A percentile compares a stretch with the other conserved stretches of the same genome.
Evolutionary conservation across 1,139 yeast genomes (phyloP).

Genomic region (Debaryomyces fabryi): DNA sequence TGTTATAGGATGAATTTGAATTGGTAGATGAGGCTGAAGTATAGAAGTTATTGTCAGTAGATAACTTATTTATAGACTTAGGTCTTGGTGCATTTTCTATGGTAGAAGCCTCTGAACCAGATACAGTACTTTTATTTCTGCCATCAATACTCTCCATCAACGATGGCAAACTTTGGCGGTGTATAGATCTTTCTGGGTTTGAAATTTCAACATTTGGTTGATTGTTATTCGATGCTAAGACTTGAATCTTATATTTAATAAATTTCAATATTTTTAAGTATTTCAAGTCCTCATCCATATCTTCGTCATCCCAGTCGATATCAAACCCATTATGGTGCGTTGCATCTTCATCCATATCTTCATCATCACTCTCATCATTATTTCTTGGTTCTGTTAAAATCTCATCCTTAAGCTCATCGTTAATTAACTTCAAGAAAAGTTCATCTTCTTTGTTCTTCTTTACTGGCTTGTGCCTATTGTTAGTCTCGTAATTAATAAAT

Average conservation of each 20-base stretch:
- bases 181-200: background rate
- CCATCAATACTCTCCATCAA: background rate
- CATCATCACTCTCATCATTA: constrained; percentile 32
- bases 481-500: constrained; percentile 41
- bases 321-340: constrained; percentile 23
- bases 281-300: constrained; percentile 53
- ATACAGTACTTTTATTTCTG: background rate
- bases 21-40: constrained; percentile 11
- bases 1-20: constrained; percentile 10
- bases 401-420: constrained; percentile 45
- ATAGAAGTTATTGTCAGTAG: constrained; percentile 13
- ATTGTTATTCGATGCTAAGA: constrained; percentile 13
- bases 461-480: constrained; percentile 19
- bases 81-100: background rate
- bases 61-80: constrained; percentile 2
- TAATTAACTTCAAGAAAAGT: constrained; percentile 41
- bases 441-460: constrained; percentile 36
- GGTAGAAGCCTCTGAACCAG: background rate
- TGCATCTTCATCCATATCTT: constrained; percentile 25
- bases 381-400: constrained; percentile 37
- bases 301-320: constrained; percentile 55
- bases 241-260: constrained; percentile 40
- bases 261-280: constrained; percentile 47
- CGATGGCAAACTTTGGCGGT: background rate
- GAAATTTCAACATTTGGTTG: background rate